These are phyloP conservation scores for Gossypium thurberi DNA, from an alignment of 345 rosid genomes.

Conservation along the genomic window DNA sequence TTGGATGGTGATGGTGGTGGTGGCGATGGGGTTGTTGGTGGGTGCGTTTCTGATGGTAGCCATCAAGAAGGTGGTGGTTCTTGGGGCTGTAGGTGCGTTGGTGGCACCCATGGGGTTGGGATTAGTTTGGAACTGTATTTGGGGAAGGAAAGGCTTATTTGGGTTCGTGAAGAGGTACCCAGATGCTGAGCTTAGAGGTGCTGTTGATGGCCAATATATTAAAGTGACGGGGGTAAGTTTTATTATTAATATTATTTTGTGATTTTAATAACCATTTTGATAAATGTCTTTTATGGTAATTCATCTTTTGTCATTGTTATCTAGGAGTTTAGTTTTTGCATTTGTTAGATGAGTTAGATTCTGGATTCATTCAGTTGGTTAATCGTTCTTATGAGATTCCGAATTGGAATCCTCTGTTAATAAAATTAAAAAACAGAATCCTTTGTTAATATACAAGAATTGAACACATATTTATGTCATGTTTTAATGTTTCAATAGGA, in stretches of 20 bases:
- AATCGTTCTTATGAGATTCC: too few species aligned
- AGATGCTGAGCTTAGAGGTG: conserved; percentile 86
- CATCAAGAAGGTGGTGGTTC: conserved; percentile 64
- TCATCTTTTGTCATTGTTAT: neutral
- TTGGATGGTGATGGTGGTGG: conserved; percentile 61
- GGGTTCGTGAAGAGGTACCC: conserved; percentile 58
- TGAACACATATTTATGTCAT: too few species aligned
- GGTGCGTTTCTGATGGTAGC: conserved; percentile 74
- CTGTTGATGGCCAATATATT: conserved; percentile 82
- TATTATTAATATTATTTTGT: neutral
- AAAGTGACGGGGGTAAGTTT: conserved; percentile 84
- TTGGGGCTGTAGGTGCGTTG: conserved; percentile 55
- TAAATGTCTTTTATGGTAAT: neutral
- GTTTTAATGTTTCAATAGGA: too few species aligned
- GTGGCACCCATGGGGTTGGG: conserved; percentile 46
- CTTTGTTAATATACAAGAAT: too few species aligned
- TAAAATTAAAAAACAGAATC: too few species aligned
- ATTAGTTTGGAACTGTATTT: conserved; percentile 57
- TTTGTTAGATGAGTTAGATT: neutral
- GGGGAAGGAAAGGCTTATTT: conserved; percentile 70
- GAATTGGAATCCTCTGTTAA: too few species aligned
- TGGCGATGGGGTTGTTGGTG: conserved; percentile 48
- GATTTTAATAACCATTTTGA: neutral
- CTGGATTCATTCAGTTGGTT: too few species aligned
- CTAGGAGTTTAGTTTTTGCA: neutral